Evolutionary conservation across 2,329 filamentous ascomycete genomes (phyloP).

Genomic region (Arthrobotrys conoides): DNA sequence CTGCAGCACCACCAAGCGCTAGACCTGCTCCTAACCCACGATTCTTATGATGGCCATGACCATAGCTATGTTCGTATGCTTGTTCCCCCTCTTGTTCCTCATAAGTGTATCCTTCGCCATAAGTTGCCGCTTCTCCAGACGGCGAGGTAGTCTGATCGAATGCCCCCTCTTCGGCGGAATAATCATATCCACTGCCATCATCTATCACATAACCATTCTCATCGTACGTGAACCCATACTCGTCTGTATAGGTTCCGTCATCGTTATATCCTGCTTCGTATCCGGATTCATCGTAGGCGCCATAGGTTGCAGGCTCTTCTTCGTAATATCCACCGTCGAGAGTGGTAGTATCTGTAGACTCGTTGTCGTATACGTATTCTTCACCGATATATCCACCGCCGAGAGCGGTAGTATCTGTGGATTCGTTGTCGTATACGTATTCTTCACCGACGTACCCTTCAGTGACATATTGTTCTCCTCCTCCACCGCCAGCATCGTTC

Average conservation of each 20-base stretch:
- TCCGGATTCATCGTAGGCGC: constrained; percentile 18
- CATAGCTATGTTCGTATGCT: not conserved
- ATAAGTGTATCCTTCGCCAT: constrained; percentile 26
- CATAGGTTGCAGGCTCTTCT: constrained; percentile 12
- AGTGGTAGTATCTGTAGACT: constrained; percentile 1
- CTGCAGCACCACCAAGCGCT: constrained; percentile 42
- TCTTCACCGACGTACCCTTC: constrained; percentile 37
- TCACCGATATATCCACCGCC: constrained; percentile 21
- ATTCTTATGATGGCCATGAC: not conserved
- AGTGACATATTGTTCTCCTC: constrained; percentile 7
- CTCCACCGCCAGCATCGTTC: constrained; percentile 5
- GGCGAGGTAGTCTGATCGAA: not conserved
- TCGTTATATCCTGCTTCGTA: constrained; percentile 13
- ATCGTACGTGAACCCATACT: constrained; percentile 42
- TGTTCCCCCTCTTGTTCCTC: constrained; percentile 5
- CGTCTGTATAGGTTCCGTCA: constrained; percentile 30
- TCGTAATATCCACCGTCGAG: constrained; percentile 10
- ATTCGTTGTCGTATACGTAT: constrained; percentile 37
- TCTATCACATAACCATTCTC: constrained; percentile 11
- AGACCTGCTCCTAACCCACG: constrained; percentile 32
- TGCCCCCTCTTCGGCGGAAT: constrained; percentile 3
- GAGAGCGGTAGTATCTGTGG: not conserved
- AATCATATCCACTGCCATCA: constrained; percentile 10
- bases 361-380: constrained; percentile 39
- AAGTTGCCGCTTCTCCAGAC: constrained; percentile 19